phyloP scores from a whole-genome alignment of 2,329 filamentous ascomycete species.

The Diaporthe caulivora region DNA sequence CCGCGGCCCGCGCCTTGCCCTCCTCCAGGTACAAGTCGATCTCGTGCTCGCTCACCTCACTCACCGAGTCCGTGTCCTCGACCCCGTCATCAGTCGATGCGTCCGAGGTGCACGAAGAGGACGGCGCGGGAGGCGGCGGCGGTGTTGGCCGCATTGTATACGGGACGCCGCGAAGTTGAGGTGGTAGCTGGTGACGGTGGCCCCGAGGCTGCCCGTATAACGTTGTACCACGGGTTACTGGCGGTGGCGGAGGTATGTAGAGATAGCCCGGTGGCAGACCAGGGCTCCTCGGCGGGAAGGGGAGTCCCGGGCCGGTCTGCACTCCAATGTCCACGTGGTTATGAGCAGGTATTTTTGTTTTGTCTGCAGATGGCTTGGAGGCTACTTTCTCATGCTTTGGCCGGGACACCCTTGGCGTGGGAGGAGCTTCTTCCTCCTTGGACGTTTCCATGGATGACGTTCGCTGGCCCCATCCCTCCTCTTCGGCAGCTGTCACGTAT shows the following conservation, averaged over 20 bases:
- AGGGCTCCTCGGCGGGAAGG: neutral
- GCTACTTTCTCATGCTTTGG: neutral
- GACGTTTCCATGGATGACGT: constrained; percentile 17
- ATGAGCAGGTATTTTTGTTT: neutral
- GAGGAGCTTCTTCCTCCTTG: neutral
- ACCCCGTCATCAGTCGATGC: constrained; percentile 39
- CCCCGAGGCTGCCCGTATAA: constrained; percentile 27
- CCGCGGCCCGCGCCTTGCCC: constrained; percentile 2
- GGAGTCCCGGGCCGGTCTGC: constrained; percentile 35
- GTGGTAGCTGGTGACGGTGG: constrained; percentile 12
- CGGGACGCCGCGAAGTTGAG: constrained; percentile 11
- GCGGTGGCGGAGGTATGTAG: constrained; percentile 23
- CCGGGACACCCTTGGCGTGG: constrained; percentile 17
- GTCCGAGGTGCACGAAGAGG: constrained; percentile 5
- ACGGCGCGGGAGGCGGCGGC: neutral
- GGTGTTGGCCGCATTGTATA: neutral
- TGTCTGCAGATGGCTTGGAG: constrained; percentile 10
- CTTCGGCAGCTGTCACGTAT: constrained; percentile 32
- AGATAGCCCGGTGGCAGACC: constrained; percentile 11
- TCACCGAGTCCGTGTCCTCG: constrained; percentile 43
- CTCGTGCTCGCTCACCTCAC: constrained; percentile 47
- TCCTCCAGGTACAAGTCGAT: constrained; percentile 45
- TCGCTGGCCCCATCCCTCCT: constrained; percentile 11
- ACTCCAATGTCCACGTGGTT: constrained; percentile 34
- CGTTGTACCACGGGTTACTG: constrained; percentile 10